A percentile compares a stretch with the other conserved stretches of the same genome.
Evolutionary conservation across 345 rosid genomes (phyloP).

Genomic region (Arabidopsis thaliana): DNA sequence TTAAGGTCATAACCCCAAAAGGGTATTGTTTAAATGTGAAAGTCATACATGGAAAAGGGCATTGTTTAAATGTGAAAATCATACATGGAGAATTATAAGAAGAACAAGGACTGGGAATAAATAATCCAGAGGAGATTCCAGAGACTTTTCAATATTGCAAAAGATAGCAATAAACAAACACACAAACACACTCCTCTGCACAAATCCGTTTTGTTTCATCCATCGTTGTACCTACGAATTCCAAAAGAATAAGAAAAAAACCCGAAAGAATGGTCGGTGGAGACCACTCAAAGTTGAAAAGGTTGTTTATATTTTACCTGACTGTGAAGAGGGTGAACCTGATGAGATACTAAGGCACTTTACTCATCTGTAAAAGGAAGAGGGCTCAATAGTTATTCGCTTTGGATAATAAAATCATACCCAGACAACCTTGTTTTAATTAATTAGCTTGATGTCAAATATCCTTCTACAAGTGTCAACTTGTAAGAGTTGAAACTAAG

Average conservation of each 20-base stretch:
- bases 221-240: constrained; percentile 3
- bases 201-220: constrained; percentile 32
- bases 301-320: constrained; percentile 11
- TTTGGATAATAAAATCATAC: neutral
- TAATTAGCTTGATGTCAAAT: neutral
- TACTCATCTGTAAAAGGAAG: constrained; percentile 41
- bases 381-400: neutral
- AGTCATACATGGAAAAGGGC: constrained; percentile 24
- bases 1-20: constrained; percentile 15
- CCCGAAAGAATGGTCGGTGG: neutral
- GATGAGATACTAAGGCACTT: constrained; percentile 20
- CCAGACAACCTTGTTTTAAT: too few relatives aligned
- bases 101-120: constrained; percentile 2
- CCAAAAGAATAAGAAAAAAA: constrained; percentile 1
- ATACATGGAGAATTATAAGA: constrained; percentile 23
- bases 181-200: constrained; percentile 36
- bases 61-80: constrained; percentile 23
- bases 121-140: constrained; percentile 26
- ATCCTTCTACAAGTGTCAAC: neutral
- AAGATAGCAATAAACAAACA: constrained; percentile 28
- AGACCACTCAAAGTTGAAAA: constrained; percentile 11
- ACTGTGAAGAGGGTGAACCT: constrained; percentile 38
- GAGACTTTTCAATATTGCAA: constrained; percentile 22
- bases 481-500: constrained; percentile 1
- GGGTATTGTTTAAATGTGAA: constrained; percentile 16